A percentile compares a stretch with the other conserved stretches of the same genome.
phyloP scores from a whole-genome alignment of 108 stramenopile genomes.

The Conticribra weissflogii region DNA sequence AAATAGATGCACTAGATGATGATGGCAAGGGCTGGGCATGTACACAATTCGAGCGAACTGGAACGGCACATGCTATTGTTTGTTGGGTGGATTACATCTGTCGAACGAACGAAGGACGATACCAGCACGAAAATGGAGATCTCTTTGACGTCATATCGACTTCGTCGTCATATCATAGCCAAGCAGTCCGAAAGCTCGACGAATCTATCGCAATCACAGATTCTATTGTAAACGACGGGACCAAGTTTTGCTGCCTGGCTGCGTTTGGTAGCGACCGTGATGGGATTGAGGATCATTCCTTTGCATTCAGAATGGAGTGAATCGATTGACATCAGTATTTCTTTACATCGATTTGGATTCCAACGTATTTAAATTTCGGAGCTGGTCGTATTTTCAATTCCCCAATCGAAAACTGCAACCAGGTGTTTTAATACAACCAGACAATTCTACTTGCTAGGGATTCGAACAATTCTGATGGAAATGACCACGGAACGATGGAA shows the following conservation, averaged over 20 bases:
- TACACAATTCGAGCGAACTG: slow-evolving; percentile 10
- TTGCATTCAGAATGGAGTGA: slow-evolving; percentile 25
- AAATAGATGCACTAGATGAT: slow-evolving; percentile 25
- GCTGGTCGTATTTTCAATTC: too few relatives aligned
- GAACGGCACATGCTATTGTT: slow-evolving; percentile 34
- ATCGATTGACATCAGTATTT: too few relatives aligned
- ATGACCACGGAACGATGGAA: too few relatives aligned
- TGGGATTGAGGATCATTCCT: slow-evolving; percentile 30
- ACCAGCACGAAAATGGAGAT: slow-evolving; percentile 1
- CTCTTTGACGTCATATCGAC: slow-evolving; percentile 28
- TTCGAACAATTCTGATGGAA: too few relatives aligned
- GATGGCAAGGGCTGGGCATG: slow-evolving; percentile 2
- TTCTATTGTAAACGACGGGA: slow-evolving; percentile 15
- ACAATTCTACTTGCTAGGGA: too few relatives aligned
- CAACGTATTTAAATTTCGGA: too few relatives aligned
- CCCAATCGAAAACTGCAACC: too few relatives aligned
- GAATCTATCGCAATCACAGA: slow-evolving; percentile 8
- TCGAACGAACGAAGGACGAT: slow-evolving; percentile 3
- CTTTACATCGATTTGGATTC: too few relatives aligned
- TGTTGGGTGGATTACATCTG: slow-evolving; percentile 50
- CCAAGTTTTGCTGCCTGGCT: slow-evolving; percentile 26
- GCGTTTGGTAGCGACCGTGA: slow-evolving; percentile 28
- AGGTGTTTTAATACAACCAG: too few relatives aligned
- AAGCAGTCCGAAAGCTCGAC: slow-evolving; percentile 34
- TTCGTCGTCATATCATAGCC: slow-evolving; percentile 34